Conservation (phyloP, 1,284 basidiomycete genomes). For the Baeospora myosura region DNA sequence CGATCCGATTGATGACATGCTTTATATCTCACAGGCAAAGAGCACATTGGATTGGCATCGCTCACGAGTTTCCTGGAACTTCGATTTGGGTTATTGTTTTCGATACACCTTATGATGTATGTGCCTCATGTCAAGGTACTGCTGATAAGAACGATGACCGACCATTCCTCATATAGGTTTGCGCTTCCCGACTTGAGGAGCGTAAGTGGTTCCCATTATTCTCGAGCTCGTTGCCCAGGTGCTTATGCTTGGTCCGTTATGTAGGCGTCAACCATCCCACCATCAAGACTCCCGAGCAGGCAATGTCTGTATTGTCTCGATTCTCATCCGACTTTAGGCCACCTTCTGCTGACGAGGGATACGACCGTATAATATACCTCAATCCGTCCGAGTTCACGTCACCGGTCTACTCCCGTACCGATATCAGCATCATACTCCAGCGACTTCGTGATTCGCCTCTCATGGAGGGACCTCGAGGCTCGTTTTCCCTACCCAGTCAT, state of each 20-base stretch:
- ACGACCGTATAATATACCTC: conserved; percentile 50
- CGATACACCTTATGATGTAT: conserved; percentile 64
- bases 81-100: conserved; percentile 64
- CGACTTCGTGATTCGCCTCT: conserved; percentile 39
- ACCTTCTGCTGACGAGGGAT: conserved; percentile 52
- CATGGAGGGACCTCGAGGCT: conserved; percentile 7
- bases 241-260: conserved; percentile 9
- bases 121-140: conserved; percentile 19
- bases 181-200: conserved; percentile 40
- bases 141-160: conserved; percentile 17
- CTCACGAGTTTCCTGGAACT: conserved; percentile 52
- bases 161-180: conserved; percentile 34
- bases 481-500: conserved; percentile 3
- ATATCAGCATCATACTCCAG: conserved; percentile 43
- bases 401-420: conserved; percentile 40
- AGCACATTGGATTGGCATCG: conserved; percentile 63
- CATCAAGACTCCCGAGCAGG: conserved; percentile 50
- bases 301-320: conserved; percentile 46
- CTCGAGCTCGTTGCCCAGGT: conserved; percentile 9
- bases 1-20: conserved; percentile 2
- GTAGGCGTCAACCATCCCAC: conserved; percentile 65
- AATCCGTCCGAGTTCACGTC: conserved; percentile 42
- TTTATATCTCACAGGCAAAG: conserved; percentile 42
- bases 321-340: conserved; percentile 50
- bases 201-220: conserved; percentile 28